phyloP scores from a whole-genome alignment of 192 early-diverging fungal species.

The Coemansia sp. region DNA sequence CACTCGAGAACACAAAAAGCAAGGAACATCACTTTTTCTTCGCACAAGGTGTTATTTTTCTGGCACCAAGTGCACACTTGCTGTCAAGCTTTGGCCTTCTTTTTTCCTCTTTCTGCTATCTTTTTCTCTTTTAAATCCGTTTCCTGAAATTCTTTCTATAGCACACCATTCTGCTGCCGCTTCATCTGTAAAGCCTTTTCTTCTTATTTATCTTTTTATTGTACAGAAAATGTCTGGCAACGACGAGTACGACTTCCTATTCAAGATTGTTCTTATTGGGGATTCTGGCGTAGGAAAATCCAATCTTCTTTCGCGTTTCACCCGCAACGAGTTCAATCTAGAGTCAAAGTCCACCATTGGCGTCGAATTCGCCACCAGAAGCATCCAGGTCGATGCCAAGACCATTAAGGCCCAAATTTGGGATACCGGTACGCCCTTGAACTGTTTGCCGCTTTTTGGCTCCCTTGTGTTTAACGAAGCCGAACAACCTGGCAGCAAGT shows the following conservation, averaged over 20 bases:
- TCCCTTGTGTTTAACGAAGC: neutral
- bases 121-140: neutral
- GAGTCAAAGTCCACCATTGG: conserved; percentile 99
- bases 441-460: neutral
- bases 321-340: conserved; percentile 96
- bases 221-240: conserved; percentile 45
- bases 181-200: neutral
- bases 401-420: conserved; percentile 99
- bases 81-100: neutral
- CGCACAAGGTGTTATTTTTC: neutral
- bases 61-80: neutral
- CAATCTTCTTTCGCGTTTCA: conserved; percentile 95
- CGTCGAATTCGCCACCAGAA: conserved; percentile 96
- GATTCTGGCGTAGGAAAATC: conserved; percentile 98
- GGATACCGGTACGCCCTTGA: conserved; percentile 83
- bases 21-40: neutral
- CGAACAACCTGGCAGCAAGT: neutral
- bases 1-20: neutral
- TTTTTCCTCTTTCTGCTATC: neutral
- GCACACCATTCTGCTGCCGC: neutral
- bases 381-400: conserved; percentile 95
- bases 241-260: conserved; percentile 86
- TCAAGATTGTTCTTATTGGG: conserved; percentile 90
- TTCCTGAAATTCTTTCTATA: conserved; percentile 7
- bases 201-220: conserved; percentile 10